phyloP scores from a whole-genome alignment of 1,139 yeast species.

The Suhomyces ambrosiae region DNA sequence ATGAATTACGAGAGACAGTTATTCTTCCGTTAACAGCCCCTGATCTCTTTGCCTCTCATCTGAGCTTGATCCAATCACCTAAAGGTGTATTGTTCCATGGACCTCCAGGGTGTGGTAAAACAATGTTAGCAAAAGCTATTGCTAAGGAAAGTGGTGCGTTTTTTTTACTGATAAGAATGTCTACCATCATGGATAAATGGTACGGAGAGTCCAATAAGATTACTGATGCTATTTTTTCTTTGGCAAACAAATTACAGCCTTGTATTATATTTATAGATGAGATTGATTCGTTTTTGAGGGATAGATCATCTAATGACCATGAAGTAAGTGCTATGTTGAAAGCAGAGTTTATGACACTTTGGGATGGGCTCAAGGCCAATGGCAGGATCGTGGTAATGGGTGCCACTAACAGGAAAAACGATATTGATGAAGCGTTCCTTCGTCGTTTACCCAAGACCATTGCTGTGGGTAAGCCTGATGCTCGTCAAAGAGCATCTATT shows the following conservation, averaged over 20 bases:
- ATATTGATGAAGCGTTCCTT: conserved; percentile 89
- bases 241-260: conserved; percentile 89
- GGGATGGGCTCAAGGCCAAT: conserved; percentile 87
- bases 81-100: conserved; percentile 93
- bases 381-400: conserved; percentile 89
- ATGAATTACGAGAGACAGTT: conserved; percentile 84
- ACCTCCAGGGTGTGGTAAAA: conserved; percentile 98
- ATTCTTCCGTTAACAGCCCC: conserved; percentile 84
- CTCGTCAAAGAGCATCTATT: conserved; percentile 69
- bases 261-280: conserved; percentile 96
- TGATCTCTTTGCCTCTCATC: conserved; percentile 61
- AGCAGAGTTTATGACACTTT: conserved; percentile 96
- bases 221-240: conserved; percentile 88
- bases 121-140: conserved; percentile 94
- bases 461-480: conserved; percentile 73
- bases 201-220: conserved; percentile 95
- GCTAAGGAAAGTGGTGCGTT: conserved; percentile 93
- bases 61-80: conserved; percentile 78
- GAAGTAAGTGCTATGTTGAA: conserved; percentile 95
- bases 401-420: conserved; percentile 91
- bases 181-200: conserved; percentile 97
- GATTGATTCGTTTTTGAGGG: conserved; percentile 90
- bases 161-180: conserved; percentile 89
- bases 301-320: conserved; percentile 82
- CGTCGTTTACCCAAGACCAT: conserved; percentile 93